These are phyloP conservation scores for Comarum palustre DNA, from an alignment of 306 rosid genomes.

Conservation along the genomic window DNA sequence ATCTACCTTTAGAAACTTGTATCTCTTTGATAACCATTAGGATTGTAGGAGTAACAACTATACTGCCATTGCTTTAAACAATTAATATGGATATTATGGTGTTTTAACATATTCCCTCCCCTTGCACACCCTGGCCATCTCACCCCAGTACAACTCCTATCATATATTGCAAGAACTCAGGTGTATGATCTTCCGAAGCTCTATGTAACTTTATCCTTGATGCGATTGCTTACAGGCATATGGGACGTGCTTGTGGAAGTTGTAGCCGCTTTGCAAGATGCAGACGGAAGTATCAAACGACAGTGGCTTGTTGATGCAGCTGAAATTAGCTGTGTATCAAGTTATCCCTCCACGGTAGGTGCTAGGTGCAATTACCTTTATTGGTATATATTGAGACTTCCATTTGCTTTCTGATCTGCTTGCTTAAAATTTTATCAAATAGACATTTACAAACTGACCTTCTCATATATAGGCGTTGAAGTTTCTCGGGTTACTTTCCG, in stretches of 20 bases:
- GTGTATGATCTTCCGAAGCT: neutral
- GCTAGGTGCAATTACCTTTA: neutral
- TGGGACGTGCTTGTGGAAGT: conserved; percentile 81
- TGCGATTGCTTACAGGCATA: conserved; percentile 46
- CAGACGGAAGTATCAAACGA: conserved; percentile 66
- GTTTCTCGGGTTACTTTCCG: conserved; percentile 72
- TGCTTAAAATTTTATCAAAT: neutral
- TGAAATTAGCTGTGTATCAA: conserved; percentile 82
- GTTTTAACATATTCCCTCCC: neutral
- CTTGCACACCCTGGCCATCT: neutral
- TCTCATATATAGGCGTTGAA: conserved; percentile 53
- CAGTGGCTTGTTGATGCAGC: conserved; percentile 83
- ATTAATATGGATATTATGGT: neutral
- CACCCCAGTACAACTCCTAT: neutral
- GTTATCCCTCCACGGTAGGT: conserved; percentile 81
- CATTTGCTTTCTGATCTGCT: neutral
- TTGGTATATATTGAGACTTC: neutral
- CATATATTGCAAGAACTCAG: neutral
- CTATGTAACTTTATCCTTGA: neutral
- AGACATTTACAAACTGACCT: neutral
- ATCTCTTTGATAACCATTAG: neutral
- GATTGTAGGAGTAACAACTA: neutral
- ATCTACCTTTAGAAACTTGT: neutral
- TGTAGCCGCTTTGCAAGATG: conserved; percentile 68
- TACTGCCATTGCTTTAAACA: neutral